These are phyloP conservation scores for Amanita subjunquillea DNA, from an alignment of 768 basidiomycete species.

Conservation along the genomic window DNA sequence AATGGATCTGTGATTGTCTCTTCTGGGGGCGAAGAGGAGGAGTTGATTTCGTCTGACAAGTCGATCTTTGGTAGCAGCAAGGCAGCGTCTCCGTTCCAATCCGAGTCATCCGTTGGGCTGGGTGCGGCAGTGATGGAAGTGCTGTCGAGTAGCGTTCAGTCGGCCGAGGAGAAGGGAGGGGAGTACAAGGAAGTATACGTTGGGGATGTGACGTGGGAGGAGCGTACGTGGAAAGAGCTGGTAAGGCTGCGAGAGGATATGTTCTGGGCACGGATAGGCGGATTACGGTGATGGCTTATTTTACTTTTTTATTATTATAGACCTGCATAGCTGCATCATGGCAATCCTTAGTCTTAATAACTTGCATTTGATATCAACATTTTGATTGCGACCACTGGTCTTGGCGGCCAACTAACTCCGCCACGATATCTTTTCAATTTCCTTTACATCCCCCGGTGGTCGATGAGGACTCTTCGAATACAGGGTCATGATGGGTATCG, in stretches of 20 bases:
- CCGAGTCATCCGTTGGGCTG: background rate
- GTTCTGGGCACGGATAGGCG: constrained; percentile 80
- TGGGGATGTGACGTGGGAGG: constrained; percentile 73
- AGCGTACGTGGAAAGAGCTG: constrained; percentile 76
- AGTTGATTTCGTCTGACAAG: background rate
- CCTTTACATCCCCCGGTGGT: constrained; percentile 37
- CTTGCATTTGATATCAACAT: too few species aligned
- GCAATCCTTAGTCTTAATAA: background rate
- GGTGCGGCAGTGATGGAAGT: background rate
- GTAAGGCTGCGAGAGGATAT: constrained; percentile 67
- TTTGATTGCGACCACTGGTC: constrained; percentile 35
- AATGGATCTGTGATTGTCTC: background rate
- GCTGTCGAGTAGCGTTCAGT: background rate
- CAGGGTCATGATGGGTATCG: constrained; percentile 5
- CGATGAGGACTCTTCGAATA: constrained; percentile 49
- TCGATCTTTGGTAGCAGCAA: constrained; percentile 2
- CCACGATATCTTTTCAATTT: constrained; percentile 91
- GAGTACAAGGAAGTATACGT: constrained; percentile 34
- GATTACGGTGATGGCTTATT: background rate
- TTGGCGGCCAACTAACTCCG: constrained; percentile 68
- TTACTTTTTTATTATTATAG: background rate
- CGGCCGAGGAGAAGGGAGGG: constrained; percentile 4
- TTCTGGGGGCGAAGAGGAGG: background rate
- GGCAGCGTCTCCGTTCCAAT: background rate
- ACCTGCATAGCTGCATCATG: background rate